Percentiles rank a stretch among this genome's conserved stretches.
Conservation (phyloP, 2,329 filamentous ascomycete species). For the Talaromyces sp. region DNA sequence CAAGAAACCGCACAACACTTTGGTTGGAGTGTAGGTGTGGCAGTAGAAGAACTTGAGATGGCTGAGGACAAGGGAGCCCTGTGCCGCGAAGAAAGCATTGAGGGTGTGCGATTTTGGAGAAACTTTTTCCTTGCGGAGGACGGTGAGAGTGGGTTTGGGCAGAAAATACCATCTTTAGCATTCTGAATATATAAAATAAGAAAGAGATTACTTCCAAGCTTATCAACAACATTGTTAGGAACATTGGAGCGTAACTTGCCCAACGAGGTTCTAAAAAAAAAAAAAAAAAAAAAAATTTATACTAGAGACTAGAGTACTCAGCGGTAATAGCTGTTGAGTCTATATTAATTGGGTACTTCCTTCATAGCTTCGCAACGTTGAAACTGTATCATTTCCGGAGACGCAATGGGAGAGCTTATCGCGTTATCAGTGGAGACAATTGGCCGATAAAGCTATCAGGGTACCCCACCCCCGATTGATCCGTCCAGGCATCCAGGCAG, state of each 20-base stretch:
- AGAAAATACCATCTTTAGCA: slow-evolving; percentile 11
- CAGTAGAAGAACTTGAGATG: slow-evolving; percentile 94
- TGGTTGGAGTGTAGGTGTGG: slow-evolving; percentile 95
- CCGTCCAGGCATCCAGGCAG: slow-evolving; percentile 7
- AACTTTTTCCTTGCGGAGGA: slow-evolving; percentile 48
- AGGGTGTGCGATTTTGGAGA: slow-evolving; percentile 90
- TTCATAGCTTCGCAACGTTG: not conserved
- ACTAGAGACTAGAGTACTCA: not conserved
- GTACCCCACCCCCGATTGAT: slow-evolving; percentile 12
- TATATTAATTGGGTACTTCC: not conserved
- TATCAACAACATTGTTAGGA: not conserved
- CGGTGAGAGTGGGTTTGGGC: slow-evolving; percentile 4
- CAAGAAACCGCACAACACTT: slow-evolving; percentile 86
- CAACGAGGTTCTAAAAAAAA: too few relatives aligned
- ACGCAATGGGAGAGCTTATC: not conserved
- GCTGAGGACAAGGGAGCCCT: slow-evolving; percentile 84
- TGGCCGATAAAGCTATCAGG: slow-evolving; percentile 13
- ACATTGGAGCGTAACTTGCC: not conserved
- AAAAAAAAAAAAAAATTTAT: too few relatives aligned
- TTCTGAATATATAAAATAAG: not conserved
- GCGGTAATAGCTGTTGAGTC: not conserved
- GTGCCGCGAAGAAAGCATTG: slow-evolving; percentile 87
- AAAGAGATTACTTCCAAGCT: not conserved
- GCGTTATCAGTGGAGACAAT: not conserved
- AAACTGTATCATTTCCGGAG: not conserved